Evolutionary conservation across 2,329 filamentous ascomycete genomes (phyloP).

Genomic region (Phaeosphaeriaceae sp.): DNA sequence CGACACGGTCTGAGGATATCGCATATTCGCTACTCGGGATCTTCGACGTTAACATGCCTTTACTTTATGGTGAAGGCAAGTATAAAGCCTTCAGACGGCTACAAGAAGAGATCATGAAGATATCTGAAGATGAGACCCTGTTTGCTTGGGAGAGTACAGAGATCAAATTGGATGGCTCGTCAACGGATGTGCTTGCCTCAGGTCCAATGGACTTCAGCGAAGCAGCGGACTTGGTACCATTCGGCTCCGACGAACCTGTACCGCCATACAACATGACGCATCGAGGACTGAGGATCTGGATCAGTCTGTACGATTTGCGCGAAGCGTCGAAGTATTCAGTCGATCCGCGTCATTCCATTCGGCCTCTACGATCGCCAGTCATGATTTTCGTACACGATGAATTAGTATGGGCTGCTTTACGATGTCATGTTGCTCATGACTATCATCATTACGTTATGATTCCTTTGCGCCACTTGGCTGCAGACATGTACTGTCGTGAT

Average conservation of each 20-base stretch:
- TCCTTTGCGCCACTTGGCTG: conserved; percentile 9
- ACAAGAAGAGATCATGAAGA: conserved; percentile 35
- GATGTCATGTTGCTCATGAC: conserved; percentile 15
- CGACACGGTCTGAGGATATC: conserved; percentile 26
- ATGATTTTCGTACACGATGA: conserved; percentile 12
- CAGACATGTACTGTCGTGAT: conserved; percentile 15
- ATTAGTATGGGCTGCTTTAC: conserved; percentile 11
- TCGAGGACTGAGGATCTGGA: conserved; percentile 17
- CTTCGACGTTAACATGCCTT: conserved; percentile 26
- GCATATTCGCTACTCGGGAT: conserved; percentile 30
- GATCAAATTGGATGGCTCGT: not conserved
- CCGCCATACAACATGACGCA: conserved; percentile 20
- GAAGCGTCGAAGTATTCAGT: not conserved
- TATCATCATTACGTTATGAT: conserved; percentile 15
- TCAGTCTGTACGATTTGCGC: conserved; percentile 2
- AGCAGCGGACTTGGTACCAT: conserved; percentile 11
- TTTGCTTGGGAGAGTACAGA: conserved; percentile 23
- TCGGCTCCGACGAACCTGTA: conserved; percentile 11
- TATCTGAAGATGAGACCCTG: conserved; percentile 22
- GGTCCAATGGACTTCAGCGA: conserved; percentile 16
- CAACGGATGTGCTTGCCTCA: conserved; percentile 15
- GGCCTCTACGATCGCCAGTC: conserved; percentile 12
- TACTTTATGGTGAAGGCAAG: conserved; percentile 26
- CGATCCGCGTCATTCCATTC: not conserved
- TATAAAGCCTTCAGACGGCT: conserved; percentile 18